These are phyloP conservation scores for Coprinellus micaceus DNA, from an alignment of 768 basidiomycete species.

Conservation along the genomic window DNA sequence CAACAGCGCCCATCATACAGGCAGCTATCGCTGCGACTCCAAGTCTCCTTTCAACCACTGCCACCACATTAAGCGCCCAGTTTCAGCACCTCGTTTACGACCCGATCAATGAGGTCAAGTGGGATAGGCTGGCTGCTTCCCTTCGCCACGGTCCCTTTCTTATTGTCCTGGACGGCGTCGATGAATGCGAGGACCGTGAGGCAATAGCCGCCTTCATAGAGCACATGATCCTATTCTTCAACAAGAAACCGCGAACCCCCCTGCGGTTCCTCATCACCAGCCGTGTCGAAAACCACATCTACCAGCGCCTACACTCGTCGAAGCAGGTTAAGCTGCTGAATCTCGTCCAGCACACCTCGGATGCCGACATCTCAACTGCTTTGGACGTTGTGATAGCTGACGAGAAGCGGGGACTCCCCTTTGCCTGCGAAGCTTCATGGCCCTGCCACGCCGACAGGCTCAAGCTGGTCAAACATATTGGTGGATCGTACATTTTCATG, in stretches of 20 bases:
- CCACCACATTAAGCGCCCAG: neutral
- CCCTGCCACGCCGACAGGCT: neutral
- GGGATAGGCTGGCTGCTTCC: no score
- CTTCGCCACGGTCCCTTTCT: neutral
- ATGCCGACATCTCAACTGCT: neutral
- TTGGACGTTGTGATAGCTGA: neutral
- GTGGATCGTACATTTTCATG: neutral
- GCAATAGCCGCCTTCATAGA: conserved; percentile 9
- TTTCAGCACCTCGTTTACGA: conserved; percentile 11
- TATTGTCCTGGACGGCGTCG: conserved; percentile 18
- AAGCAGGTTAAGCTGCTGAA: neutral
- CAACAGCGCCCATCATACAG: neutral
- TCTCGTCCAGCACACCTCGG: neutral
- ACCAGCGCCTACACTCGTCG: no score
- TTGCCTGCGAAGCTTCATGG: neutral
- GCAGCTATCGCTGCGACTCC: neutral
- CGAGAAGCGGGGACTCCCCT: neutral
- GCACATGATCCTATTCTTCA: neutral
- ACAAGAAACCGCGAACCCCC: neutral
- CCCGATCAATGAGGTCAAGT: neutral
- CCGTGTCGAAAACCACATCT: neutral
- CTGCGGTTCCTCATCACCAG: neutral
- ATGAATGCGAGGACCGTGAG: conserved; percentile 14
- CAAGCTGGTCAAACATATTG: neutral
- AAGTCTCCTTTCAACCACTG: neutral